Conservation (phyloP, 1,284 basidiomycete genomes). For the Somion occarium region DNA sequence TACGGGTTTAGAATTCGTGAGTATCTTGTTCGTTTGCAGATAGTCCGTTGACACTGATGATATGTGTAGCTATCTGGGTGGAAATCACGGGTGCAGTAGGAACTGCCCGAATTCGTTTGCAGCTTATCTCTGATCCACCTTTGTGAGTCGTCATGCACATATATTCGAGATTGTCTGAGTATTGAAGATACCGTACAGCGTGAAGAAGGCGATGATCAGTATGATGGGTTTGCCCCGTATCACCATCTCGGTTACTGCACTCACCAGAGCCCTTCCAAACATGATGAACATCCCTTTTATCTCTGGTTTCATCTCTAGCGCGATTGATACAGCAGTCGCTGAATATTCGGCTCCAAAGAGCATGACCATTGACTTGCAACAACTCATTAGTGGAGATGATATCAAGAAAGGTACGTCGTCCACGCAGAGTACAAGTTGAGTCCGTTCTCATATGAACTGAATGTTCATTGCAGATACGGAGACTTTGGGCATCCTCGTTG, state of each 20-base stretch:
- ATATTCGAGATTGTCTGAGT: no score
- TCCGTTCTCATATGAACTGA: background rate
- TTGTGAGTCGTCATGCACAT: constrained; percentile 42
- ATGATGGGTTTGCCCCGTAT: constrained; percentile 78
- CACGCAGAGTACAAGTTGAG: background rate
- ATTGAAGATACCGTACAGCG: constrained; percentile 19
- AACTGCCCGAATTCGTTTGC: constrained; percentile 70
- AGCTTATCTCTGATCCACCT: constrained; percentile 74
- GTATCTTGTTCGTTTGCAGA: constrained; percentile 8
- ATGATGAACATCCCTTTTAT: constrained; percentile 79
- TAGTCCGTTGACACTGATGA: constrained; percentile 22
- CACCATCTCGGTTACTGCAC: constrained; percentile 70
- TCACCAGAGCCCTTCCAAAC: constrained; percentile 67
- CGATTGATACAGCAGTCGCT: constrained; percentile 63
- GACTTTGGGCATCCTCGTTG: constrained; percentile 62
- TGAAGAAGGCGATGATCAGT: constrained; percentile 47
- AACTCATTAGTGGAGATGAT: constrained; percentile 58
- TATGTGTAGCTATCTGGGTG: constrained; percentile 60
- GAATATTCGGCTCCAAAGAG: constrained; percentile 69
- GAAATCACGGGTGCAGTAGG: constrained; percentile 74
- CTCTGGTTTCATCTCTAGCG: constrained; percentile 70
- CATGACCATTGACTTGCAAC: constrained; percentile 69
- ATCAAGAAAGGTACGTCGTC: constrained; percentile 34
- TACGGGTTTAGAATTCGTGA: constrained; percentile 39
- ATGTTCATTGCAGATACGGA: constrained; percentile 45